Percentiles rank a stretch among this genome's conserved stretches.
Conservation (phyloP, 331 rosid species). For the Erythrophleum ivorense region DNA sequence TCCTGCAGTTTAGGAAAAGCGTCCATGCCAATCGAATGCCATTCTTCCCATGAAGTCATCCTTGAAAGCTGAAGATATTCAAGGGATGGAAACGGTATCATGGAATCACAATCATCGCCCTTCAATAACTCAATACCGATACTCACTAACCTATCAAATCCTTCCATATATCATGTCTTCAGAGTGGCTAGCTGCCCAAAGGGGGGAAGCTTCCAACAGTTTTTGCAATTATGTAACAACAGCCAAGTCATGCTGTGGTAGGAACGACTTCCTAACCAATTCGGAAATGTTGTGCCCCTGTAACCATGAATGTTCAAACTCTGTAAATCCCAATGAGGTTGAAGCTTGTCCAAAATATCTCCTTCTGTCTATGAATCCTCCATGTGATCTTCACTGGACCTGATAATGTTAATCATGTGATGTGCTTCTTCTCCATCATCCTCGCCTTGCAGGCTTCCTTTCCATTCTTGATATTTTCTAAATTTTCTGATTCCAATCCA, state of each 20-base stretch:
- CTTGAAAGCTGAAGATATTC: background rate
- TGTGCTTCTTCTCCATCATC: slow-evolving; percentile 9
- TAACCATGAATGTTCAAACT: background rate
- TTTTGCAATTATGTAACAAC: background rate
- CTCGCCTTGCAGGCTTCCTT: background rate
- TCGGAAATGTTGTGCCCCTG: too few relatives aligned
- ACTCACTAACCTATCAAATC: too few relatives aligned
- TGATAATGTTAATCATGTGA: background rate
- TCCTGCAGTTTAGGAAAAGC: background rate
- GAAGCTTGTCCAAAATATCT: too few relatives aligned
- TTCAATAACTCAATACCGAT: background rate
- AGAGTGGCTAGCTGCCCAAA: slow-evolving; percentile 15
- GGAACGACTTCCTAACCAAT: background rate
- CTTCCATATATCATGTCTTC: background rate
- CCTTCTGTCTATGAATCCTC: background rate
- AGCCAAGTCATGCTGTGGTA: background rate
- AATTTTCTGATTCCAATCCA: background rate
- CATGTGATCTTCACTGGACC: background rate
- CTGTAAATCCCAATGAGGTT: slow-evolving; percentile 7
- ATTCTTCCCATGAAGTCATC: too few relatives aligned
- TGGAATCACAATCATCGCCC: background rate
- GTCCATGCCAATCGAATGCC: too few relatives aligned
- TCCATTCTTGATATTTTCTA: background rate
- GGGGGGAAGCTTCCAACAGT: background rate
- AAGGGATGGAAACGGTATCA: background rate